Evolutionary conservation across 1,284 basidiomycete species (phyloP).

Genomic region (Ustilago bromivora): DNA sequence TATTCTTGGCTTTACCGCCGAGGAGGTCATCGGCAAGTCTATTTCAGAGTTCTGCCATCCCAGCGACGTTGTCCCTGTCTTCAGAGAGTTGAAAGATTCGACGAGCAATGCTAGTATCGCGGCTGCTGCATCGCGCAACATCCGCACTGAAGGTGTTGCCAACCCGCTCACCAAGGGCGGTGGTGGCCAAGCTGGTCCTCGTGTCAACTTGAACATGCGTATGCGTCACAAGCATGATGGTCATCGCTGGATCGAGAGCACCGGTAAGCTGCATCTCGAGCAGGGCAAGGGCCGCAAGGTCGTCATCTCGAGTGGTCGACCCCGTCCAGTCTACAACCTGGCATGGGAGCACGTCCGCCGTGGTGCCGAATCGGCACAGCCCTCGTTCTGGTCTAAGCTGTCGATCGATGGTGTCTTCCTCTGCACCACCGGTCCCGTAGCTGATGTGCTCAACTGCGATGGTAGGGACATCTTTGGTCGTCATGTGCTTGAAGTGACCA

Average conservation of each 20-base stretch:
- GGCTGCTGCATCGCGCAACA: slow-evolving; percentile 59
- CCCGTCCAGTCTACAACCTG: slow-evolving; percentile 61
- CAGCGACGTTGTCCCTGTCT: slow-evolving; percentile 87
- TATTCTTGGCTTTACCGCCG: slow-evolving; percentile 71
- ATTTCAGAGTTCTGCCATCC: slow-evolving; percentile 85
- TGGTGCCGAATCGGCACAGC: slow-evolving; percentile 39
- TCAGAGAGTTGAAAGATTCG: slow-evolving; percentile 89
- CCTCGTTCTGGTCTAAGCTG: slow-evolving; percentile 63
- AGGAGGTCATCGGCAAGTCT: slow-evolving; percentile 83
- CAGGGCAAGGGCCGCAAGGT: slow-evolving; percentile 67
- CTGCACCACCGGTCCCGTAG: slow-evolving; percentile 46
- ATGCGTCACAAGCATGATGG: slow-evolving; percentile 63
- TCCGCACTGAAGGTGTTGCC: slow-evolving; percentile 53
- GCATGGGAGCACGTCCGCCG: slow-evolving; percentile 58
- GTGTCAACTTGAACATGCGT: slow-evolving; percentile 62
- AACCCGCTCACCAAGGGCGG: slow-evolving; percentile 64
- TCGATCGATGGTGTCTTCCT: slow-evolving; percentile 61
- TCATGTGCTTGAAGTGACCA: slow-evolving; percentile 55
- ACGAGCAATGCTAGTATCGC: slow-evolving; percentile 70
- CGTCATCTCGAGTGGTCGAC: slow-evolving; percentile 62
- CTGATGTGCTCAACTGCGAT: slow-evolving; percentile 53
- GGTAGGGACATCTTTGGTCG: slow-evolving; percentile 51
- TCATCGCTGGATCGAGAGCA: slow-evolving; percentile 64
- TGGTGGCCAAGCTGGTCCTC: slow-evolving; percentile 64
- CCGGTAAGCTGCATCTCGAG: slow-evolving; percentile 65